Base-by-base conservation (phyloP, 2,329 filamentous ascomycete genomes). In the Claviceps quebecensis region DNA sequence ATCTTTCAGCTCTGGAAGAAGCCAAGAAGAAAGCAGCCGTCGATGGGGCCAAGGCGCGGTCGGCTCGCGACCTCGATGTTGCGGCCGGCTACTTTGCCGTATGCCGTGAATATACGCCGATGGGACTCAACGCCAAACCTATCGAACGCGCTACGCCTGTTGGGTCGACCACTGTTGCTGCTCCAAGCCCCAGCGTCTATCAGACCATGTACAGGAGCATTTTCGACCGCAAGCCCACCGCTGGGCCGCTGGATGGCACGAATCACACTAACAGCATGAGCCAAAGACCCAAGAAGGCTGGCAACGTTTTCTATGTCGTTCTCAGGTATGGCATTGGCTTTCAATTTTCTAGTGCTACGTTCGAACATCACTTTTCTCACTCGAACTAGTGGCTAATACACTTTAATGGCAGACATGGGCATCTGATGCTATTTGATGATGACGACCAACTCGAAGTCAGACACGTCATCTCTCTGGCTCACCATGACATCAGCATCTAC, bases 191-290 rank as follows among this genome's bases (percentile, higher is more conserved):
- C 52, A 96, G 91, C 65, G 91, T 98, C 39, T 97, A 97, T 67
- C 93, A 97, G 75, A 86, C 86, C 65, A 96, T 98, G 88, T 98
- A 98, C 69, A 77, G 89, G 64, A 95, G 86, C 65, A 84, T 98
- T 55, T 97, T 98, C 64, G 89, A 95, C 60, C 80, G 91, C 61
- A 90, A 84, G 61, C 74, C 70, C 38, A 58, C 62, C 8, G 58
- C 70, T 2, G 67, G 68, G 1, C 72, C 74, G 2, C 57, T 77
- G 51, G 76, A 78, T 46, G 69, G 70, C 47, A 71, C 67, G 53
- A 74, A 68, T 45, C 69, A 70, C 48, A 72, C 67, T 54, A 74
- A 67, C 48, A 67, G 65, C 17, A 63, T 67, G 48, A 78, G 72
- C 55, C 72, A 78, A 59, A 68, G 78, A 54, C 76, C 77, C 19